Base-by-base conservation (phyloP, 495 filamentous ascomycete species). In the Oleoguttula mirabilis region DNA sequence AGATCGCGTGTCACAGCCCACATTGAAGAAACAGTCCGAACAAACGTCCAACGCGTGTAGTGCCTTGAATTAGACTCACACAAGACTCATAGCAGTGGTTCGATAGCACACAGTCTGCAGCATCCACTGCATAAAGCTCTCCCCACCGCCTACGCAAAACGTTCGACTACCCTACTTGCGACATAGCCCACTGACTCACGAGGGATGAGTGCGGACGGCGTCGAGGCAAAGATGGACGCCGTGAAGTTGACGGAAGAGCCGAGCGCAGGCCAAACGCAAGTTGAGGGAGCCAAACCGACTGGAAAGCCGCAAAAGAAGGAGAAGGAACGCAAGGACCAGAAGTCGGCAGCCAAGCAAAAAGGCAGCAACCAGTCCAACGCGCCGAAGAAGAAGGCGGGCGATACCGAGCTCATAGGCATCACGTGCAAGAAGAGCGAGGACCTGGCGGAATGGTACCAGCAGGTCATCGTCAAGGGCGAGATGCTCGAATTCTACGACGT, bases 401-500 rank as follows among this genome's bases (percentile, higher is more conserved):
- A 70, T 32, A 67, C 70, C 21, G 74, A 72, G 39, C 60, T 93
- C 48, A 94, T 92, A 54, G 84, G 88, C 52, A 93, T 95, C 48
- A 84, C 84, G 49, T 72, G 78, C 15, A 63, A 68, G 38, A 96
- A 96, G 63, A 71, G 80, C 39, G 75, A 77, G n/a, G 82, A 94
- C 65, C 90, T 98, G 60, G 70, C 83, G 16, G 73, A 72, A 55
- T 96, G 90, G 90, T 98, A 98, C 59, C 83, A 92, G 62, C 86
- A 98, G 61, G 80, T 94, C 28, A 77, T 98, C 28, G 79, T 82
- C 46, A 98, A 98, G 71, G 84, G 83, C 56, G 82, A 94, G 53
- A 80, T 98, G 79, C 75, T 96, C 54, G 84, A 88, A 38, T 93
- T 87, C 69, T 85, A 87, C 51, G 84, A 95, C 66, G 83, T 96